These are phyloP conservation scores for Fusarium falciforme DNA, from an alignment of 2,329 filamentous ascomycete genomes.

Conservation along the genomic window DNA sequence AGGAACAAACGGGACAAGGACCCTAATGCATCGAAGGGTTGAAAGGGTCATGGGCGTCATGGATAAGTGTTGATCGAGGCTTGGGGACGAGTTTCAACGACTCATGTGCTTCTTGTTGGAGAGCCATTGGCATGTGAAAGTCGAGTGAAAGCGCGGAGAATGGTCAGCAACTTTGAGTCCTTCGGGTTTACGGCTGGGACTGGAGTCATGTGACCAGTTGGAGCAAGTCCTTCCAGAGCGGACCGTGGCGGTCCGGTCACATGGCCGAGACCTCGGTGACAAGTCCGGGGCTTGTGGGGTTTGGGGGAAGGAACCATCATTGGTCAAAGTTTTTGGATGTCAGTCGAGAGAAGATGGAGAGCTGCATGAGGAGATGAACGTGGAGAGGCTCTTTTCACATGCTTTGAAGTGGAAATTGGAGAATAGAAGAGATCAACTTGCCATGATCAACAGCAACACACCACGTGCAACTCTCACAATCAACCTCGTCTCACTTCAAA, in stretches of 20 bases:
- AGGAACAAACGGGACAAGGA: background rate
- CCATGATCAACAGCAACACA: background rate
- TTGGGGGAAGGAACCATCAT: constrained; percentile 29
- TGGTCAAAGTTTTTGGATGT: constrained; percentile 6
- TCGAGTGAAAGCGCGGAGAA: background rate
- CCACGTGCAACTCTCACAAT: constrained; percentile 7
- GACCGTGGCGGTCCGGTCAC: constrained; percentile 18
- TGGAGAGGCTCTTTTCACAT: constrained; percentile 29
- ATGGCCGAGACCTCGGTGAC: constrained; percentile 35
- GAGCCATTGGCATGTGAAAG: constrained; percentile 27
- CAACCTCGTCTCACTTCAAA: background rate
- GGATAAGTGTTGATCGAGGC: constrained; percentile 18
- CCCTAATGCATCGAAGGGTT: background rate
- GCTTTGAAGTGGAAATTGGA: background rate
- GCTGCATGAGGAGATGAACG: constrained; percentile 6
- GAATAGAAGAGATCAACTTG: background rate
- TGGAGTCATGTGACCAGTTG: constrained; percentile 23
- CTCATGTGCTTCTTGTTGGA: constrained; percentile 19
- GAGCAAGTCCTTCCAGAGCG: background rate
- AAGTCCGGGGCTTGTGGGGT: constrained; percentile 32
- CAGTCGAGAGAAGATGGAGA: background rate
- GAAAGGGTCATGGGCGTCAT: constrained; percentile 24
- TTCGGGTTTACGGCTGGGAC: background rate
- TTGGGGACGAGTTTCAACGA: constrained; percentile 6
- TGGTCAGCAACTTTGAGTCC: background rate